Percentiles rank a stretch among this genome's conserved stretches.
Evolutionary conservation across 345 rosid species (phyloP).

Genomic region (Rhodamnia rubescens): DNA sequence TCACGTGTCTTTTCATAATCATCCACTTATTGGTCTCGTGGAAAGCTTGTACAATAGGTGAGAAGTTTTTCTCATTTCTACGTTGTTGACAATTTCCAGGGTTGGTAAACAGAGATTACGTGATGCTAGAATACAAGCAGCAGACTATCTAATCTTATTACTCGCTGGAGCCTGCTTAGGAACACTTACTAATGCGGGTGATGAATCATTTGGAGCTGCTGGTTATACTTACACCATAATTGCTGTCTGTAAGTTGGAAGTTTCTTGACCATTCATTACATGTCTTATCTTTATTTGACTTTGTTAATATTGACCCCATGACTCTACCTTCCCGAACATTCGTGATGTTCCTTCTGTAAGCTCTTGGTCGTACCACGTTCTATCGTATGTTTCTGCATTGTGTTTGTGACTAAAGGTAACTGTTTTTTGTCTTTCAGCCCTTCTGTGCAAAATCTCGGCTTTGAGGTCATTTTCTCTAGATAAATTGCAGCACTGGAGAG

Average conservation of each 20-base stretch:
- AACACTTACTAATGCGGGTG: conserved; percentile 43
- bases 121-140: conserved; percentile 70
- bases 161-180: conserved; percentile 98
- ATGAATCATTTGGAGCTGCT: conserved; percentile 61
- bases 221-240: conserved; percentile 79
- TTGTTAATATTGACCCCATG: neutral
- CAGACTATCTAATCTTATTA: conserved; percentile 72
- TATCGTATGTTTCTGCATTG: neutral
- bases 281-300: neutral
- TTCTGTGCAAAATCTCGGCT: conserved; percentile 84
- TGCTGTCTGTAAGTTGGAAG: conserved; percentile 65
- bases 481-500: conserved; percentile 92
- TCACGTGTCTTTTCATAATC: neutral
- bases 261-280: neutral
- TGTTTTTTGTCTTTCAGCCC: conserved; percentile 43
- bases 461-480: conserved; percentile 84
- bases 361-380: neutral
- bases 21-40: neutral
- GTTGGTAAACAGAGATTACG: conserved; percentile 70
- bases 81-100: conserved; percentile 28
- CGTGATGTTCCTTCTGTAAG: neutral
- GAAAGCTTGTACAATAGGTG: neutral
- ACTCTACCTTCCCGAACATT: neutral
- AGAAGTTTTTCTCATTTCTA: neutral
- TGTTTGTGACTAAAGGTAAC: neutral